A percentile compares a stretch with the other conserved stretches of the same genome.
Conservation (phyloP, 2,329 filamentous ascomycete species). For the Fusarium nematophilum region DNA sequence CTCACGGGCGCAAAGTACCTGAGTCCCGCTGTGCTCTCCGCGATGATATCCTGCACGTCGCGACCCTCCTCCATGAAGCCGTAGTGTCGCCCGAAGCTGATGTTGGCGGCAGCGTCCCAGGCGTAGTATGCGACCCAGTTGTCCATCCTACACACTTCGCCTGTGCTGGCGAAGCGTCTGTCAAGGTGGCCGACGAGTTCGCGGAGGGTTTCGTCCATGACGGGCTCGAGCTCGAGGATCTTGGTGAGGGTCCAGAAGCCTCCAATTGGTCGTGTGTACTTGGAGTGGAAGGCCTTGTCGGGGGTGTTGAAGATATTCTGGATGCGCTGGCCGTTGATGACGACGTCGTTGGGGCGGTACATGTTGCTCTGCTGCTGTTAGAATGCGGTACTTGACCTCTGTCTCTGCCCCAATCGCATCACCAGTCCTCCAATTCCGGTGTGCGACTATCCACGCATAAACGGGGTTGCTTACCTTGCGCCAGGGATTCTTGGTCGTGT, state of each 20-base stretch:
- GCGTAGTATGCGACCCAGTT: conserved; percentile 38
- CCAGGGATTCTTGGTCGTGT: conserved; percentile 30
- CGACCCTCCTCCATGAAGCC: conserved; percentile 31
- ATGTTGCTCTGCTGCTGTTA: conserved; percentile 19
- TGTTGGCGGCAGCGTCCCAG: conserved; percentile 34
- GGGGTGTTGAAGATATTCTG: conserved; percentile 39
- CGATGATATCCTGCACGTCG: conserved; percentile 30
- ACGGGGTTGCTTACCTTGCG: conserved; percentile 15
- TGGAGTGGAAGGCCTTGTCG: conserved; percentile 35
- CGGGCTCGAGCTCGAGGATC: conserved; percentile 33
- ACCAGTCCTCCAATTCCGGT: too few relatives aligned
- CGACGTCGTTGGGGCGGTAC: conserved; percentile 35
- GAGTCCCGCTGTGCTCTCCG: conserved; percentile 18
- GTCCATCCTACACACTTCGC: conserved; percentile 28
- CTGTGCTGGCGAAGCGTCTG: conserved; percentile 17
- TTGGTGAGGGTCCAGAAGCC: conserved; percentile 36
- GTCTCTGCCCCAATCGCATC: too few relatives aligned
- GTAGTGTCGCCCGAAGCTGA: conserved; percentile 31
- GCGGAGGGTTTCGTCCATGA: conserved; percentile 36
- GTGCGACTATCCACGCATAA: not conserved
- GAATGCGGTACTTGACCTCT: not conserved
- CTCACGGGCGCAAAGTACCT: conserved; percentile 36
- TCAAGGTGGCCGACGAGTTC: conserved; percentile 26
- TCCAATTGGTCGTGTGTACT: conserved; percentile 36
- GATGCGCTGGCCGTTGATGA: conserved; percentile 33